Evolutionary conservation across 78 protist genomes (phyloP).

Genomic region (Emiliania huxleyi): DNA sequence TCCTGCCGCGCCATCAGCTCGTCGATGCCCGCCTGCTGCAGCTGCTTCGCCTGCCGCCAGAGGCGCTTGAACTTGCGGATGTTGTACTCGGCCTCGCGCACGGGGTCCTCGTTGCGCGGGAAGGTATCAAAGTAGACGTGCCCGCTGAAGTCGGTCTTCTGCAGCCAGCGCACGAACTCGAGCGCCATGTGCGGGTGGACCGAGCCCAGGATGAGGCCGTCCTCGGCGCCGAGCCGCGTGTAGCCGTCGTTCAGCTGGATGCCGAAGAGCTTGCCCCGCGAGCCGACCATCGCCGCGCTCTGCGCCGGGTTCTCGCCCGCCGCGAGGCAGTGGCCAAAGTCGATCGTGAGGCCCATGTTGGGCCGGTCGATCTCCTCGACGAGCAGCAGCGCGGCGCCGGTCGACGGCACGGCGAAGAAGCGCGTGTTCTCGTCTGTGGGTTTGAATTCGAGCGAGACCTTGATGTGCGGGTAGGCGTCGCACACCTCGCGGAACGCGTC

Average conservation of each 20-base stretch:
- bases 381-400: conserved; percentile 38
- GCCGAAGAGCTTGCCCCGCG: conserved; percentile 21
- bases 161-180: conserved; percentile 30
- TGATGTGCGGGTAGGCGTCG: conserved; percentile 12
- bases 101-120: conserved; percentile 30
- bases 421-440: conserved; percentile 42
- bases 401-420: conserved; percentile 24
- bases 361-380: background rate
- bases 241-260: conserved; percentile 35
- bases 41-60: background rate
- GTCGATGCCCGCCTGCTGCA: background rate
- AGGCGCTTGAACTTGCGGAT: background rate
- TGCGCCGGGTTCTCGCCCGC: conserved; percentile 49
- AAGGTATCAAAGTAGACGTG: conserved; percentile 38
- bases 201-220: conserved; percentile 31
- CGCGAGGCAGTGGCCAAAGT: conserved; percentile 14
- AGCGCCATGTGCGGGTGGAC: conserved; percentile 35
- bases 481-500: conserved; percentile 28
- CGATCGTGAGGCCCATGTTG: conserved; percentile 40
- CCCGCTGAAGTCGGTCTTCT: background rate
- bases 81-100: conserved; percentile 37
- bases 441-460: conserved; percentile 31
- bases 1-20: background rate
- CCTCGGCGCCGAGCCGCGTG: conserved; percentile 32
- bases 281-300: conserved; percentile 22